Base-by-base conservation (phyloP, 495 filamentous ascomycete genomes). In the Pyrenula massariospora region DNA sequence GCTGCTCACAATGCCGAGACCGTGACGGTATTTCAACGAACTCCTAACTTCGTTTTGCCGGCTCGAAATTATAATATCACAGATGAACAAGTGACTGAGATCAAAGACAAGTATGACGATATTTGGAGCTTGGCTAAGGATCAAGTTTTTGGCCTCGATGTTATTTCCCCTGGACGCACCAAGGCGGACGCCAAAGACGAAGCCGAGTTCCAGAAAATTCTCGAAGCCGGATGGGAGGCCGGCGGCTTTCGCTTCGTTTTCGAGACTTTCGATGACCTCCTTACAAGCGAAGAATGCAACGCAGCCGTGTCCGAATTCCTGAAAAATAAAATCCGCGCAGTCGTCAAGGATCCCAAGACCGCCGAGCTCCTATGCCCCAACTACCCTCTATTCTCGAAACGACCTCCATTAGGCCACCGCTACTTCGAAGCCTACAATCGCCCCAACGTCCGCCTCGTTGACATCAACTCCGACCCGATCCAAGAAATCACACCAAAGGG, bases 11-110 rank as follows among this genome's bases (percentile, higher is more conserved):
- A 69, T 20, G 81, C 73, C n/a, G 62, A 58, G 2, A 64, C 68
- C 19, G 71, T 80, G 31, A 81, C 78, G 1, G 79, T 82, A 64
- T 70, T 81, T 42, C 79, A 83, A 63, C 73, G 81, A 49, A 80
- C 77, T 50, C 81, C 83, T 0, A 79, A 79, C 48, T 77, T 70
- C 21, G 63, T 66, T 12, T 58, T 78, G 31, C 75, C 71, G 0
- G 81, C 81, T 76, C 63, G 63, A 8, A 76, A 82, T 59, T 58
- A 67, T 0, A 31, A 65, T 10, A 64, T 81, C 50, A 69, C 59
- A 22, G 60, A 62, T 2, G 67, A 74, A 25, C 75, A 80, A 55
- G 74, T 78, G 64, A 19, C 70, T 1, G 56, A 70, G 22, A 59
- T 66, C n/a, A 72, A 75, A 51, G 47, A 62, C 19, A 63, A 62